These are phyloP conservation scores for Pistacia integerrima DNA, from an alignment of 345 rosid species.

Conservation along the genomic window DNA sequence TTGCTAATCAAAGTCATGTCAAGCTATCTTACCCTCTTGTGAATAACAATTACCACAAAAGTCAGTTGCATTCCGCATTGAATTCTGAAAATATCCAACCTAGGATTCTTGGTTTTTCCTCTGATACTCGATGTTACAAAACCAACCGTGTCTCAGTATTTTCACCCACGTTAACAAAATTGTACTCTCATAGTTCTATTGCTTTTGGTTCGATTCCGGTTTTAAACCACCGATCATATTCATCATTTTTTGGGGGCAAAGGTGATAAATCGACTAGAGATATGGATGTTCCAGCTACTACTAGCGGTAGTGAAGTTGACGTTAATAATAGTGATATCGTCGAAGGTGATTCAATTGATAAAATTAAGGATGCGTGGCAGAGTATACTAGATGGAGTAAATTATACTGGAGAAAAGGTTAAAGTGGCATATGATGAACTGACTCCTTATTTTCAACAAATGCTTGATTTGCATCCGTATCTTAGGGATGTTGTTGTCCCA, in stretches of 20 bases:
- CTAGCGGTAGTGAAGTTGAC: conserved; percentile 40
- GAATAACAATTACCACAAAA: conserved; percentile 17
- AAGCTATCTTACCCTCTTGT: conserved; percentile 22
- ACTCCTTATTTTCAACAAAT: conserved; percentile 59
- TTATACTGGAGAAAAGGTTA: conserved; percentile 59
- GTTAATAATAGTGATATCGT: conserved; percentile 29
- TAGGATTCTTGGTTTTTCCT: conserved; percentile 18
- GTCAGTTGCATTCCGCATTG: conserved; percentile 20
- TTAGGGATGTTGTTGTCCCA: conserved; percentile 65
- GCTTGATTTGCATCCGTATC: conserved; percentile 66
- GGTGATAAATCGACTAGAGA: conserved; percentile 28
- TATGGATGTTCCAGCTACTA: conserved; percentile 32
- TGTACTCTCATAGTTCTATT: conserved; percentile 19
- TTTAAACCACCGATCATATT: conserved; percentile 27
- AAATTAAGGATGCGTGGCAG: conserved; percentile 58
- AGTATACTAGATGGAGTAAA: conserved; percentile 42
- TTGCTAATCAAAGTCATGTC: conserved; percentile 19
- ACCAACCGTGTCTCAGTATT: conserved; percentile 21
- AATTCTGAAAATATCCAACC: conserved; percentile 17
- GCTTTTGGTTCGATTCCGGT: conserved; percentile 38
- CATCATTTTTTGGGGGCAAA: conserved; percentile 55
- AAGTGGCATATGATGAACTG: conserved; percentile 55
- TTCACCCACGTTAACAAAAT: conserved; percentile 22
- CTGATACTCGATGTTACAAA: conserved; percentile 16
- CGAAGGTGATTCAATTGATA: conserved; percentile 58